Percentiles rank a stretch among this genome's conserved stretches.
Conservation (phyloP, 1,284 basidiomycete genomes). For the Sporisorium sorghi region DNA sequence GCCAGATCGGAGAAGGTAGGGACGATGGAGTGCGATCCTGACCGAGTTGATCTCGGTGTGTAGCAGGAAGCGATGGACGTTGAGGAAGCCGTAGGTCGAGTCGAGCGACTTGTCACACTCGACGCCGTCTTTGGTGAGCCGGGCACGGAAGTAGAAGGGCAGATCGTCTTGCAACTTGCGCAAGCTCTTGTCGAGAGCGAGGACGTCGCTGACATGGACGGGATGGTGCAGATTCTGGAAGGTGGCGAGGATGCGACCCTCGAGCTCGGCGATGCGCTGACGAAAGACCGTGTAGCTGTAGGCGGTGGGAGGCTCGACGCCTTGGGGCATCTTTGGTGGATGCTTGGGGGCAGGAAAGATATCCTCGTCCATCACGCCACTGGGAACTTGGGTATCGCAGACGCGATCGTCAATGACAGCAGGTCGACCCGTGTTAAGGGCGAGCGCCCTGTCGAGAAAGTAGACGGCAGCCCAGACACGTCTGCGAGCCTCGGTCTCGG, state of each 20-base stretch:
- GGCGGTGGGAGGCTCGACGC: conserved; percentile 48
- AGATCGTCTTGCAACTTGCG: conserved; percentile 49
- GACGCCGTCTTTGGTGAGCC: conserved; percentile 34
- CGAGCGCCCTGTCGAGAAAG: conserved; percentile 51
- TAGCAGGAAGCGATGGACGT: conserved; percentile 59
- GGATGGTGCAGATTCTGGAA: conserved; percentile 49
- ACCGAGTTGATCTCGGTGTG: conserved; percentile 62
- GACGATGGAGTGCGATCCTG: conserved; percentile 56
- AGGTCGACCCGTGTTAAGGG: conserved; percentile 58
- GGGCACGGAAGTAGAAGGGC: conserved; percentile 56
- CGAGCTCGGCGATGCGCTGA: conserved; percentile 50
- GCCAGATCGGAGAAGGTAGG: conserved; percentile 59
- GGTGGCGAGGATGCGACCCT: conserved; percentile 38
- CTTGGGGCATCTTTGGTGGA: conserved; percentile 40
- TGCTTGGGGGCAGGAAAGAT: conserved; percentile 46
- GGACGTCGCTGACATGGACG: conserved; percentile 54
- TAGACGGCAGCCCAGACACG: conserved; percentile 61
- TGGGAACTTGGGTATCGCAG: conserved; percentile 58
- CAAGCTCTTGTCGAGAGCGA: conserved; percentile 52
- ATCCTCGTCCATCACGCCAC: conserved; percentile 44
- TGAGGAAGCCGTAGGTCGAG: conserved; percentile 52
- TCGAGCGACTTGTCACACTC: conserved; percentile 56
- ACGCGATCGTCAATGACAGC: conserved; percentile 59
- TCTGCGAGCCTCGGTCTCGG: conserved; percentile 56
- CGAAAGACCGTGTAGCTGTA: conserved; percentile 51